Percentiles rank a stretch among this genome's conserved stretches.
Conservation (phyloP, 768 basidiomycete genomes). For the Pisolithus sp. region DNA sequence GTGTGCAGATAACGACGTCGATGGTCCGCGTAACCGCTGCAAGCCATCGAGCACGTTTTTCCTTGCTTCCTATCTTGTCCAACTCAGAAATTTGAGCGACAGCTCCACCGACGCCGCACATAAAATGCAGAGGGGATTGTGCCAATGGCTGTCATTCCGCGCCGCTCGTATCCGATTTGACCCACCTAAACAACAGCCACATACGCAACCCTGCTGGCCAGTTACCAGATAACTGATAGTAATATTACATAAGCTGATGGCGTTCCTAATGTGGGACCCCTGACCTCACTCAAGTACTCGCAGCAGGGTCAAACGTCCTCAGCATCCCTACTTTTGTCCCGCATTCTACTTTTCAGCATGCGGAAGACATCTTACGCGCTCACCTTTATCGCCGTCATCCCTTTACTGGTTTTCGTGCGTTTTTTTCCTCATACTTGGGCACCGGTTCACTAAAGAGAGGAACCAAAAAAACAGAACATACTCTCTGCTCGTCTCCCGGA, state of each 20-base stretch:
- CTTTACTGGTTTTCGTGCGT: constrained; percentile 49
- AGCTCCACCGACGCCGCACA: not conserved
- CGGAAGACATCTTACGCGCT: constrained; percentile 64
- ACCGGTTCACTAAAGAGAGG: too few species aligned
- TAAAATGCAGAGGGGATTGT: not conserved
- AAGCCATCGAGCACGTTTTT: too few species aligned
- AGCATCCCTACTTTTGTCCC: not conserved
- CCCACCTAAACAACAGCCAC: too few species aligned
- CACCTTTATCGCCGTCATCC: constrained; percentile 50
- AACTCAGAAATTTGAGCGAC: too few species aligned
- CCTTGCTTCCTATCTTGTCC: too few species aligned
- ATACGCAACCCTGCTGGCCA: too few species aligned
- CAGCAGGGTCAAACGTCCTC: not conserved
- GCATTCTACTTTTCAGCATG: constrained; percentile 32
- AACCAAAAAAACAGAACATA: constrained; percentile 40
- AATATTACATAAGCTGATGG: not conserved
- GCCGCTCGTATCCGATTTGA: too few species aligned
- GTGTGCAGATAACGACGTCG: not conserved
- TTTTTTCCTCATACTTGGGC: too few species aligned
- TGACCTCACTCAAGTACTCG: not conserved
- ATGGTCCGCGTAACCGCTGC: too few species aligned
- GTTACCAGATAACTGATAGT: too few species aligned
- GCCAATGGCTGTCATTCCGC: not conserved
- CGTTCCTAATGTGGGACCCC: not conserved
- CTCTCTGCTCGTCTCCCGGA: constrained; percentile 51